phyloP scores from a whole-genome alignment of 257 asterid genomes.

The Solanum commersonii region DNA sequence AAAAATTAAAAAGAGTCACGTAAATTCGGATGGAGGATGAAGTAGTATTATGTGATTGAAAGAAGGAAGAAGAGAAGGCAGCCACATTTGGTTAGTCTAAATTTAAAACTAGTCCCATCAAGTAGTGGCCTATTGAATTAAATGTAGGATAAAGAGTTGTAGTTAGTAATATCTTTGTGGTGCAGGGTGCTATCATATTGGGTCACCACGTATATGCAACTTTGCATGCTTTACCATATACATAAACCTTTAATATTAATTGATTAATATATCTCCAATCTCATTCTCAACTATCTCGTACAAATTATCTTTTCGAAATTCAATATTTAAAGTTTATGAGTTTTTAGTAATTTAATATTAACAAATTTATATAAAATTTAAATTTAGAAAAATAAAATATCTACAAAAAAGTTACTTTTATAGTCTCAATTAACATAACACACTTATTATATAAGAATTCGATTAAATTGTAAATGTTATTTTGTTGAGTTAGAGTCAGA shows the following conservation, averaged over 20 bases:
- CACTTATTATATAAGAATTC: background rate
- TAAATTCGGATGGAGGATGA: no score
- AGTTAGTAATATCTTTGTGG: background rate
- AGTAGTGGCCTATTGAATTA: background rate
- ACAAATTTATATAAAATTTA: background rate
- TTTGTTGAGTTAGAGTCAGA: background rate
- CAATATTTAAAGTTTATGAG: background rate
- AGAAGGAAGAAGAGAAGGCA: background rate
- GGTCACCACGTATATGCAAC: slow-evolving; percentile 1
- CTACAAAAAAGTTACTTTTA: no score
- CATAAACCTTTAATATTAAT: background rate
- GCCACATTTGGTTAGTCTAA: background rate
- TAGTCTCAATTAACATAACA: no score
- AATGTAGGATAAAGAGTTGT: background rate
- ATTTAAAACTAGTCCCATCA: background rate
- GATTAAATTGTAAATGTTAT: background rate
- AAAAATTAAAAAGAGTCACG: no score
- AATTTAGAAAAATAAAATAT: no score
- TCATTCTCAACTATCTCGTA: background rate
- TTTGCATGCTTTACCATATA: slow-evolving; percentile 1
- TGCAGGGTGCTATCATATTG: slow-evolving; percentile 1
- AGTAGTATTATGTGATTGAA: background rate
- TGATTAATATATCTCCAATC: background rate
- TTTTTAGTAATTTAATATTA: fast-evolving
- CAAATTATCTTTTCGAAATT: background rate